These are phyloP conservation scores for Fistulinella prunicolor DNA, from an alignment of 768 basidiomycete species.

Conservation along the genomic window DNA sequence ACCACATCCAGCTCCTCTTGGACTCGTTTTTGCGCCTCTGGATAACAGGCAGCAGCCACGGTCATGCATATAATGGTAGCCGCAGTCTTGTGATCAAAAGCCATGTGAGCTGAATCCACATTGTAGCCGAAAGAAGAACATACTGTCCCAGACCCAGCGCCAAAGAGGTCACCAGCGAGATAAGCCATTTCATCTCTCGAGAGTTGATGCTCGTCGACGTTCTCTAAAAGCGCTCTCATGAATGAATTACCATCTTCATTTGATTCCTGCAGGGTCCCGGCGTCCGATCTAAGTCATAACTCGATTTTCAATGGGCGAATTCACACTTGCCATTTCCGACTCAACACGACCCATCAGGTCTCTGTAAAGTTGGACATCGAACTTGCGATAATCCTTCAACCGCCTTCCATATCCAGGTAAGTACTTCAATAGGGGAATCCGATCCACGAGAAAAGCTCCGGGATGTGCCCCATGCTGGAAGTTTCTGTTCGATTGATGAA, in stretches of 20 bases:
- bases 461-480: conserved; percentile 28
- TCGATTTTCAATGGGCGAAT: neutral
- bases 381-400: conserved; percentile 48
- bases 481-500: conserved; percentile 19
- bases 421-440: conserved; percentile 35
- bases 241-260: conserved; percentile 34
- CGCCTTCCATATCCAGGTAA: conserved; percentile 57
- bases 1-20: conserved; percentile 54
- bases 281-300: neutral
- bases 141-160: conserved; percentile 56
- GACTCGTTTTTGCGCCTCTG: conserved; percentile 46
- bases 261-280: conserved; percentile 4
- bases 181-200: conserved; percentile 54
- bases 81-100: conserved; percentile 36
- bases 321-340: conserved; percentile 36
- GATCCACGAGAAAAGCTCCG: conserved; percentile 35
- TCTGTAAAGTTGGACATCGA: conserved; percentile 49
- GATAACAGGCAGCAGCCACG: conserved; percentile 52
- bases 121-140: neutral
- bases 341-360: conserved; percentile 45
- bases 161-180: conserved; percentile 56
- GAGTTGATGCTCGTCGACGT: conserved; percentile 43
- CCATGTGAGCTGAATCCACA: neutral
- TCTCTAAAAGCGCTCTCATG: conserved; percentile 50
- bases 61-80: conserved; percentile 48